Percentiles rank a stretch among this genome's conserved stretches.
These are phyloP conservation scores for Malbranchea cinnamomea DNA, from an alignment of 2,329 filamentous ascomycete species.

Conservation along the genomic window DNA sequence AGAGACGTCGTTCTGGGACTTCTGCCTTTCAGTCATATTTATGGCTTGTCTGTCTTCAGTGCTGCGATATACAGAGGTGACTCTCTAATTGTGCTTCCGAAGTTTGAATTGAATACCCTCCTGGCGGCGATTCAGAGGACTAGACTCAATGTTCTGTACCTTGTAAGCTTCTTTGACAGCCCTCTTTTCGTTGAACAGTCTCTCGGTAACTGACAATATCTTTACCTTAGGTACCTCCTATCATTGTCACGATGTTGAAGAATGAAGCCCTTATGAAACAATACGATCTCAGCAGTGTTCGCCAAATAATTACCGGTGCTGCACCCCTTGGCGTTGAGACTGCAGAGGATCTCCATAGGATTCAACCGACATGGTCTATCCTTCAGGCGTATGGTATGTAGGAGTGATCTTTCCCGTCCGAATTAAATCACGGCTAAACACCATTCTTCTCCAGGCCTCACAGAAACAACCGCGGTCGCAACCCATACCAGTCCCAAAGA, in stretches of 20 bases:
- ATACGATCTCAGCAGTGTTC: constrained; percentile 53
- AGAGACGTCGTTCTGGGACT: constrained; percentile 43
- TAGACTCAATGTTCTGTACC: constrained; percentile 48
- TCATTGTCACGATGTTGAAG: constrained; percentile 55
- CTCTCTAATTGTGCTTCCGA: constrained; percentile 53
- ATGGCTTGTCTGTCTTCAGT: constrained; percentile 52
- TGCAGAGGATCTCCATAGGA: constrained; percentile 40
- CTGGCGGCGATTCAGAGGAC: constrained; percentile 46
- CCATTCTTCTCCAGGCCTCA: constrained; percentile 33
- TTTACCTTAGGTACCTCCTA: constrained; percentile 39
- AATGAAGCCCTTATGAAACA: constrained; percentile 41
- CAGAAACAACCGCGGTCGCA: constrained; percentile 52
- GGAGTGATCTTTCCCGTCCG: not conserved
- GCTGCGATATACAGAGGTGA: constrained; percentile 50
- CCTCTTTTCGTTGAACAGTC: not conserved
- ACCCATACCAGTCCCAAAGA: constrained; percentile 39
- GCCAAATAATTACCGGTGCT: constrained; percentile 51
- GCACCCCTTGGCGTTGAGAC: constrained; percentile 58
- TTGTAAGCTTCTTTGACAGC: constrained; percentile 32
- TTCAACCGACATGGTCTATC: constrained; percentile 48
- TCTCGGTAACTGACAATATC: not conserved
- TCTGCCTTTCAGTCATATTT: constrained; percentile 61
- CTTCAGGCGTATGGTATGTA: constrained; percentile 51
- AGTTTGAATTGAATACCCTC: constrained; percentile 50
- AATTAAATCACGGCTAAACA: not conserved